These are phyloP conservation scores for Leishmania mexicana DNA, from an alignment of 208 protist species.

Conservation along the genomic window DNA sequence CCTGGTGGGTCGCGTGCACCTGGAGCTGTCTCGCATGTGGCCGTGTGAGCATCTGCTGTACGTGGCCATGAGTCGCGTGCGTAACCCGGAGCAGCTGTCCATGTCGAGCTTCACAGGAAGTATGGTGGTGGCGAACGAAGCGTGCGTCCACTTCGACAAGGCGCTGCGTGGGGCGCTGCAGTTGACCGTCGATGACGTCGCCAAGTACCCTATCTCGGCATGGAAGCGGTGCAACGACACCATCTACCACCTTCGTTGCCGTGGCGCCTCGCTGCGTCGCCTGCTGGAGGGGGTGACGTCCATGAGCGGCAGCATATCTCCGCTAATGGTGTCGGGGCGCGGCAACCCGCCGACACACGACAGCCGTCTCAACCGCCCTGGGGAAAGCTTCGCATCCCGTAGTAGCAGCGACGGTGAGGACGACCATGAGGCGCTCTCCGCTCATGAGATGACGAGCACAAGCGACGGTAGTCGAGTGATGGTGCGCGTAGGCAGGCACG, in stretches of 20 bases:
- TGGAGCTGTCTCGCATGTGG: constrained; percentile 91
- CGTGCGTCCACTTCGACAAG: constrained; percentile 81
- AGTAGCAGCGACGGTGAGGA: constrained; percentile 5
- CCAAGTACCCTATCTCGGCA: constrained; percentile 65
- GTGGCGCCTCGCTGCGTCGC: constrained; percentile 62
- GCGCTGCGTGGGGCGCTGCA: constrained; percentile 37
- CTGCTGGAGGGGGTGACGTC: constrained; percentile 49
- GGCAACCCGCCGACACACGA: not conserved
- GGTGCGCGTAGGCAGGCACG: constrained; percentile 20
- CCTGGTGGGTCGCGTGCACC: constrained; percentile 83
- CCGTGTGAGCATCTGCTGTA: constrained; percentile 89
- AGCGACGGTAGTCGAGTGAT: constrained; percentile 13
- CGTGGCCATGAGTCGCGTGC: constrained; percentile 89
- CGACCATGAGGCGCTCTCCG: not conserved
- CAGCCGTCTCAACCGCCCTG: not conserved
- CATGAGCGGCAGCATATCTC: constrained; percentile 16
- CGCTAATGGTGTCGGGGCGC: constrained; percentile 9
- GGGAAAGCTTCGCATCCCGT: not conserved
- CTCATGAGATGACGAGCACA: constrained; percentile 3
- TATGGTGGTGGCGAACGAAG: constrained; percentile 83
- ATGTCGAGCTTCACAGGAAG: constrained; percentile 71
- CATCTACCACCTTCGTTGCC: constrained; percentile 77
- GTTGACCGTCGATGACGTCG: constrained; percentile 43
- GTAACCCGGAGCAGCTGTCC: constrained; percentile 89
- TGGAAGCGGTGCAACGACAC: constrained; percentile 91